Evolutionary conservation across 768 basidiomycete genomes (phyloP), one percentile per base, ranked within the genome.

Genomic region (Fomitopsis serialis): DNA sequence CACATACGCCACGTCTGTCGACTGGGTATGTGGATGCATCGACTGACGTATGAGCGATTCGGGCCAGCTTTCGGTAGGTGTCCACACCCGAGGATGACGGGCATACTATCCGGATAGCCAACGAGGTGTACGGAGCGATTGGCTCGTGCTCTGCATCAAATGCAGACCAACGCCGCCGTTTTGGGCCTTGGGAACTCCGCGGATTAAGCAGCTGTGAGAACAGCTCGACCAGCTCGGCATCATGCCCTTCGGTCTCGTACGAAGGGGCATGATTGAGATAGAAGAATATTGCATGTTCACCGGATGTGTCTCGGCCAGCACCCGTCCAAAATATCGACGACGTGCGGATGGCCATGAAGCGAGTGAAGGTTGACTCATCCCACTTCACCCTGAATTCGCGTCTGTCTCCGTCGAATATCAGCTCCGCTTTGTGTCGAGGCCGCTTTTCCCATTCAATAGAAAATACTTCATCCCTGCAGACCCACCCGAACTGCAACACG

Each of bases 401-500:
- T 44, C 72, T 70, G 27, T 80, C 74, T 1, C 70, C 61, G 45
- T 72, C 55, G 54, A 66, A 81, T 34, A 47, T 46, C 25, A 83
- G 57, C 13, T 40, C 23, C n/a, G 72, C 70, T 23, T 50, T 35
- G 10, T 52, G 52, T 42, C 43, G 36, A 45, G 65, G 68, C 7
- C 40, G 11, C 23, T 70, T 65, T 65, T 81, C 79, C 74, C 78
- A 82, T 65, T 87, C 84, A 42, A 78, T 64, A 17, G 85, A 88
- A 54, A 79, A 75, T 0, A 74, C 70, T 4, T 68, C 63, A 59
- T 83, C 82, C n/a, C 82, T 73, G 54, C 82, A 84, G 59, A 74
- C 70, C 82, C 82, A 82, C 13, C 81, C 79, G 57, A 84, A 83
- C 58, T 84, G 82, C 24, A 86, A 56, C 3, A 66, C 61, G 3